These are phyloP conservation scores for Cicer pinnatifidum DNA, from an alignment of 306 rosid genomes.

Conservation along the genomic window DNA sequence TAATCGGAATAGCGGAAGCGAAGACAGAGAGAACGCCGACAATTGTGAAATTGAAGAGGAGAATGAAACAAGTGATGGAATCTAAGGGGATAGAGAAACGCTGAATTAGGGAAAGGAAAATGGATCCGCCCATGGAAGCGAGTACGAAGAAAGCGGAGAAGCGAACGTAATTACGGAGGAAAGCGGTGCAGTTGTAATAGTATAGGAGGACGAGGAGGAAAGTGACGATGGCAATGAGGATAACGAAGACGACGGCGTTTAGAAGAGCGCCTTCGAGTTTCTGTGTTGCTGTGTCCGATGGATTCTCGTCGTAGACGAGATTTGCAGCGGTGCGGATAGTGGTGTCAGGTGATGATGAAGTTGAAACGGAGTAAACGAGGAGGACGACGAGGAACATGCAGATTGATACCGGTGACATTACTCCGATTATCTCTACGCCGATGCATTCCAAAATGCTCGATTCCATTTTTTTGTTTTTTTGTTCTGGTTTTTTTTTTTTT, in stretches of 20 bases:
- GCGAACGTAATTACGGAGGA: constrained; percentile 84
- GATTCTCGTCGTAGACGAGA: constrained; percentile 81
- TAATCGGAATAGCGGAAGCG: constrained; percentile 70
- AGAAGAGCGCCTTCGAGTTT: constrained; percentile 91
- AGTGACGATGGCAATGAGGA: constrained; percentile 74
- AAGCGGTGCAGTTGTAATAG: constrained; percentile 84
- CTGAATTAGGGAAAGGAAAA: constrained; percentile 68
- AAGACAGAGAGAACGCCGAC: constrained; percentile 86
- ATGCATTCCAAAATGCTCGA: constrained; percentile 78
- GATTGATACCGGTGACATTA: constrained; percentile 93
- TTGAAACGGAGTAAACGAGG: constrained; percentile 76
- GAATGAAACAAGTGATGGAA: constrained; percentile 64
- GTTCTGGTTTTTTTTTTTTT: neutral
- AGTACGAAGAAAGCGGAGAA: constrained; percentile 92
- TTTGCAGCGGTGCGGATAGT: constrained; percentile 80
- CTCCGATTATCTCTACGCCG: constrained; percentile 87
- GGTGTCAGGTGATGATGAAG: constrained; percentile 50
- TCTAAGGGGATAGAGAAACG: constrained; percentile 80
- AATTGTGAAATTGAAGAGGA: constrained; percentile 78
- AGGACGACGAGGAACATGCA: constrained; percentile 92
- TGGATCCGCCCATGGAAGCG: constrained; percentile 84
- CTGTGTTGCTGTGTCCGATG: constrained; percentile 72
- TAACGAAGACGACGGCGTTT: constrained; percentile 82
- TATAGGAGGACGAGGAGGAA: constrained; percentile 80
- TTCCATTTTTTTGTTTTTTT: constrained; percentile 54